A percentile compares a stretch with the other conserved stretches of the same genome.
phyloP scores from a whole-genome alignment of 2,329 filamentous ascomycete genomes.

The Penicillium aurantiogriseum region DNA sequence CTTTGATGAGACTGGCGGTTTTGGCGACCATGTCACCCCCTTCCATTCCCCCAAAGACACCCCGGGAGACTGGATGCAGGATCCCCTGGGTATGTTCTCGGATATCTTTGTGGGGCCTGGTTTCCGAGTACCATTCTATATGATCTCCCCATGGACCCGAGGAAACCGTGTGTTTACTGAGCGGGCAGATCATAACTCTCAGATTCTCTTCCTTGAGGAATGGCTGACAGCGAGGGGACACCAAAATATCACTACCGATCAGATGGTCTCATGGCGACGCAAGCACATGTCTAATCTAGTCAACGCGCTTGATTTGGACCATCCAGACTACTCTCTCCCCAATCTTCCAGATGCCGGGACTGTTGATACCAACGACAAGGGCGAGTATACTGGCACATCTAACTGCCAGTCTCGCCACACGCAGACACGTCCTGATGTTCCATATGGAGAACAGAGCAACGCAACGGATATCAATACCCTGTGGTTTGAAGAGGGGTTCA shows the following conservation, averaged over 20 bases:
- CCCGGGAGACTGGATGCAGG: slow-evolving; percentile 54
- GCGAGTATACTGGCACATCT: slow-evolving; percentile 48
- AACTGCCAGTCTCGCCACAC: slow-evolving; percentile 45
- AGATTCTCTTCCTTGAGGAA: slow-evolving; percentile 55
- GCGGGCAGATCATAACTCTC: slow-evolving; percentile 56
- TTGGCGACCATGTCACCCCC: slow-evolving; percentile 56
- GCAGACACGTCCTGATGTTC: slow-evolving; percentile 45
- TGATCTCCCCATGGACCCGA: slow-evolving; percentile 57
- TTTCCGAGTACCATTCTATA: slow-evolving; percentile 55
- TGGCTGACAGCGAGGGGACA: slow-evolving; percentile 50
- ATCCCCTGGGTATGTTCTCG: slow-evolving; percentile 44
- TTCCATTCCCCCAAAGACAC: slow-evolving; percentile 52
- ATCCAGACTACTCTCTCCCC: slow-evolving; percentile 52
- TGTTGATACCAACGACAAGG: slow-evolving; percentile 45
- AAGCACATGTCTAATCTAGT: slow-evolving; percentile 51
- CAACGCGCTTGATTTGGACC: slow-evolving; percentile 48
- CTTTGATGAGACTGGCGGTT: slow-evolving; percentile 56
- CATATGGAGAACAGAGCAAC: slow-evolving; percentile 47
- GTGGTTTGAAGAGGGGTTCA: slow-evolving; percentile 56
- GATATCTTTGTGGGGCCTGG: slow-evolving; percentile 46
- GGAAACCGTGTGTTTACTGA: slow-evolving; percentile 56
- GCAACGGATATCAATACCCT: slow-evolving; percentile 30
- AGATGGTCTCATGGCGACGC: slow-evolving; percentile 50
- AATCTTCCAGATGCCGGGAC: slow-evolving; percentile 45
- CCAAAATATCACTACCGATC: slow-evolving; percentile 38